A percentile compares a stretch with the other conserved stretches of the same genome.
Conservation (phyloP, 148 eudicot genomes). For the Nyssa sinensis region DNA sequence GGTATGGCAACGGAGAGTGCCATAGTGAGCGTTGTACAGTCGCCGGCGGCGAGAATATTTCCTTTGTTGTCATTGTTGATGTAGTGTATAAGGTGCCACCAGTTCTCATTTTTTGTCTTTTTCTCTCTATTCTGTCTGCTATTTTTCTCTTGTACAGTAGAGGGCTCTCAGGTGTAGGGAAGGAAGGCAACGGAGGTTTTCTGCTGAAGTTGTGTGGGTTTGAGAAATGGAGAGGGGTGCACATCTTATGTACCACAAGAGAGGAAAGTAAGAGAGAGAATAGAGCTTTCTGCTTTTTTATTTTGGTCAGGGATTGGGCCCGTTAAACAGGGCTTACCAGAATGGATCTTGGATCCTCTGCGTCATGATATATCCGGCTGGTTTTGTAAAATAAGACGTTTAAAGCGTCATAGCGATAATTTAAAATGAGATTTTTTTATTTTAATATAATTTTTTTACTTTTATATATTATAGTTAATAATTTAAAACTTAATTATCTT, state of each 20-base stretch:
- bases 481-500: too few relatives aligned
- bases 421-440: too few relatives aligned
- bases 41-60: slow-evolving; percentile 14
- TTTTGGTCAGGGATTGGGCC: too few relatives aligned
- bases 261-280: background rate
- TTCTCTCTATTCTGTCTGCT: background rate
- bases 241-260: background rate
- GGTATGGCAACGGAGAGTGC: slow-evolving; percentile 85
- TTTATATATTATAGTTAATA: too few relatives aligned
- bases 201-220: background rate
- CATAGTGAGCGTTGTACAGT: slow-evolving; percentile 43
- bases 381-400: too few relatives aligned
- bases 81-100: background rate
- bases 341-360: too few relatives aligned
- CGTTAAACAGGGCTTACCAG: too few relatives aligned
- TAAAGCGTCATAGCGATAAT: too few relatives aligned
- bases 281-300: too few relatives aligned
- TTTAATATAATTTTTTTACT: too few relatives aligned
- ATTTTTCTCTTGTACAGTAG: too few relatives aligned
- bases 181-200: background rate
- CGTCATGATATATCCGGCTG: too few relatives aligned
- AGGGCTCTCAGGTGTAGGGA: background rate
- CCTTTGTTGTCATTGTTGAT: background rate
- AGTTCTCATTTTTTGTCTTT: slow-evolving; percentile 7
- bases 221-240: background rate